phyloP scores from a whole-genome alignment of 345 rosid species.

The Erucastrum elatum region DNA sequence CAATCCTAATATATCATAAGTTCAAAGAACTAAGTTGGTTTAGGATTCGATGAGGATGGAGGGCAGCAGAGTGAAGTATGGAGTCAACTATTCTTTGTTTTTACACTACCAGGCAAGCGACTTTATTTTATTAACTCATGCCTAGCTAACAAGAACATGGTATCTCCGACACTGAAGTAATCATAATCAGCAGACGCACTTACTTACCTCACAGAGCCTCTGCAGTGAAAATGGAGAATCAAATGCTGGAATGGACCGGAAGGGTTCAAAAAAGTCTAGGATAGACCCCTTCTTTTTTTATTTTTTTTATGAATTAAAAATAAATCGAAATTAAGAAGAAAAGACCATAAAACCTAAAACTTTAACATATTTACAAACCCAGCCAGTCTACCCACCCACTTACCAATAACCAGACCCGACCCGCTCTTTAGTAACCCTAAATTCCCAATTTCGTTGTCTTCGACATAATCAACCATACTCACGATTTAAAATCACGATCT shows the following conservation, averaged over 20 bases:
- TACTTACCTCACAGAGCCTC: constrained; percentile 79
- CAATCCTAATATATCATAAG: neutral
- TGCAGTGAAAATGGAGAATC: constrained; percentile 95
- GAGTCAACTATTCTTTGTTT: neutral
- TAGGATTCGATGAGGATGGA: constrained; percentile 5
- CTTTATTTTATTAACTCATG: neutral
- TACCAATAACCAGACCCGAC: neutral
- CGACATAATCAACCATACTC: neutral
- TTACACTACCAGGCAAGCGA: constrained; percentile 5
- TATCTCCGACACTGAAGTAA: neutral
- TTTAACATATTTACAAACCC: no score
- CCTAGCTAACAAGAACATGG: neutral
- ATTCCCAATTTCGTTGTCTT: neutral
- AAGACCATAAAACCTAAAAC: no score
- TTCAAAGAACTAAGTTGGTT: neutral
- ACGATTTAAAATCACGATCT: neutral
- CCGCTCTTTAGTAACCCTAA: neutral
- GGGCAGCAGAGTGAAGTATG: neutral
- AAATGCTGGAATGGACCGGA: no score
- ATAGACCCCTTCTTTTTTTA: no score
- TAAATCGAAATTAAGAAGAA: no score
- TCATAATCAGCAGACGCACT: neutral
- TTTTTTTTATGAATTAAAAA: no score
- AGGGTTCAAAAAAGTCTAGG: no score
- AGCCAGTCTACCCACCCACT: neutral